phyloP scores from a whole-genome alignment of 495 filamentous ascomycete species.

The Platismatia glauca region DNA sequence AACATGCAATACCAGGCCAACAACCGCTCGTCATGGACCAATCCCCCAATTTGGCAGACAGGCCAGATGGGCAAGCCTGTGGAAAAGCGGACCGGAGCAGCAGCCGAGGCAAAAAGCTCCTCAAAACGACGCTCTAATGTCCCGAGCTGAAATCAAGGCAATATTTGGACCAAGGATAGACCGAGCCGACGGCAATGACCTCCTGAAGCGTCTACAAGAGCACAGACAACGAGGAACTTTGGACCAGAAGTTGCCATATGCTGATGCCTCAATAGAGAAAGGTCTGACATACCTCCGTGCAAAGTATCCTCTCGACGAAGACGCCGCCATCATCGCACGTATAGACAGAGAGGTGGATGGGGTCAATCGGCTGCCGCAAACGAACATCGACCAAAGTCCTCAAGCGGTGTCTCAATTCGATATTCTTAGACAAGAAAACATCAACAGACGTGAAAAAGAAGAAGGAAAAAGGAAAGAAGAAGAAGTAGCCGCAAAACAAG shows the following conservation, averaged over 20 bases:
- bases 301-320: constrained; percentile 65
- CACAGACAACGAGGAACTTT: constrained; percentile 69
- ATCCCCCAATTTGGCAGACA: neutral
- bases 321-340: constrained; percentile 52
- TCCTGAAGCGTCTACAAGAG: constrained; percentile 62
- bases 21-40: too few species aligned
- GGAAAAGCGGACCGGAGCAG: neutral
- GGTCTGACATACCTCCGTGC: constrained; percentile 62
- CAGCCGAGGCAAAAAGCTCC: neutral
- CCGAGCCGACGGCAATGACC: constrained; percentile 47
- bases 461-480: constrained; percentile 26
- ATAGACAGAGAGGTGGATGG: constrained; percentile 49
- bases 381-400: constrained; percentile 33
- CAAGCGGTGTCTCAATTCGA: constrained; percentile 41
- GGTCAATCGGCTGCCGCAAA: constrained; percentile 35
- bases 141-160: constrained; percentile 43
- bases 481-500: constrained; percentile 27
- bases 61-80: constrained; percentile 11
- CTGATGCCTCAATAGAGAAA: constrained; percentile 31
- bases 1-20: neutral
- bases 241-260: constrained; percentile 42
- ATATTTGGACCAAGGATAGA: constrained; percentile 54
- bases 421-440: constrained; percentile 42
- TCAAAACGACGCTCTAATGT: constrained; percentile 30
- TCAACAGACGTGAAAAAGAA: constrained; percentile 33